These are phyloP conservation scores for maize (Zea mays) DNA, from an alignment of 176 grass and related monocot genomes.

Conservation along the genomic window DNA sequence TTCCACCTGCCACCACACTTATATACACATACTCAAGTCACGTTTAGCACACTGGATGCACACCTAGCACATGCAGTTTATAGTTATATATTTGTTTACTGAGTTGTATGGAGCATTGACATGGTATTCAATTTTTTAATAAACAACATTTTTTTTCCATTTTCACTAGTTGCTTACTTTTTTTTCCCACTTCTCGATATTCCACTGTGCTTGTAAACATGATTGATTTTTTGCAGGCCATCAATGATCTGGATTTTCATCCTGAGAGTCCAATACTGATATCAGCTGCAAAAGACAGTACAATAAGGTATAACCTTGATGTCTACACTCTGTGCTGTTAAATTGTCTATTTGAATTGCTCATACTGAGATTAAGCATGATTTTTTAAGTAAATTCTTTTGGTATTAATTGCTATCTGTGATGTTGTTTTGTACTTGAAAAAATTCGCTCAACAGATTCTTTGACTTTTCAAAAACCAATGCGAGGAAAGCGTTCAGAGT, in stretches of 20 bases:
- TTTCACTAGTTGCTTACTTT: not conserved
- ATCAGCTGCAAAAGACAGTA: conserved; percentile 89
- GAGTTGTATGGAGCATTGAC: not conserved
- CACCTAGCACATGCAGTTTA: not conserved
- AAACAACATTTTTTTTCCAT: not conserved
- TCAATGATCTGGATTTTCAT: conserved; percentile 99
- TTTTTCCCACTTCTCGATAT: not conserved
- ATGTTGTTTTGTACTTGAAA: conserved; percentile 19
- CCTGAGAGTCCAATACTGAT: conserved; percentile 81
- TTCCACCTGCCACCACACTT: not conserved
- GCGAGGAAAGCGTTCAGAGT: conserved; percentile 97
- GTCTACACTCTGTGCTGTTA: conserved; percentile 7
- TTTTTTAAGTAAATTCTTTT: not conserved
- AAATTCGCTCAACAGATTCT: conserved; percentile 62
- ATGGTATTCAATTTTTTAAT: not conserved
- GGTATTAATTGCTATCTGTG: not conserved
- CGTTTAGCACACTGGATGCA: not conserved
- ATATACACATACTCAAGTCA: not conserved
- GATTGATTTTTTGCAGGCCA: conserved; percentile 66
- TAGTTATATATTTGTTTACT: not conserved
- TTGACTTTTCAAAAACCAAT: conserved; percentile 89
- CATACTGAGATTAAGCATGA: not conserved
- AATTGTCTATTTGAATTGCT: conserved; percentile 10
- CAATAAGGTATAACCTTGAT: conserved; percentile 78
- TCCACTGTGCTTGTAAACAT: conserved; percentile 8